Base-by-base conservation (phyloP, 495 filamentous ascomycete genomes). In the Delitschia confertaspora region DNA sequence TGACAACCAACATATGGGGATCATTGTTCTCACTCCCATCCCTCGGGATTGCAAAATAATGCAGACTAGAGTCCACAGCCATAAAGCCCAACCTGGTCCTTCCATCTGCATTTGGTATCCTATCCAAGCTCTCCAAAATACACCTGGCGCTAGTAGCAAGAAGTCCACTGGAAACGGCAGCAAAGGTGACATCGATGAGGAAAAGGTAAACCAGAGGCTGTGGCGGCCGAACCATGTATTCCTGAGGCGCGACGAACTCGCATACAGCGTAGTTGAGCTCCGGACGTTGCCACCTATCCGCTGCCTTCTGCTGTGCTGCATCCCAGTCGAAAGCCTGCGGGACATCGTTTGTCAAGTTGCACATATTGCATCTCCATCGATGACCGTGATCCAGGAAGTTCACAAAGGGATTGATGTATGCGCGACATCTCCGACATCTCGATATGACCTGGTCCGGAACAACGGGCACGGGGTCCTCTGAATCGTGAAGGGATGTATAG, bases 261-360 rank as follows among this genome's bases (percentile, higher is more conserved):
- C 93, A 87, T 19, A 96, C 88, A 34, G 85, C 73, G 57, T 95
- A 79, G 65, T 96, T 98, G 38, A 98, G 73, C 59, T 98, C 91
- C 16, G 85, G 71, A 45, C 91, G 73, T 61, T 89, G 76, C 75
- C 91, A 87, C 53, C 91, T 68, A 60, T 98, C 93, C 17, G 91
- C 76, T 19, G 77, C 80, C 71, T 89, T 88, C 62, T 95, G 88
- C 36, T 84, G 67, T 10, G 85, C 79, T 26, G 83, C 78, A 65
- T 98, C 93, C 91, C 91, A 98, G 63, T 98, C 91, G 50, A 96
- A 98, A 4, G 88, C 88, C 66, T 96, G 93, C 6, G 91, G 91
- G 11, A 98, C 93, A 57, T 98, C 91, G 60, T 96, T 98, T 41
- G 88, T 95, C 43, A 98, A 70, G 63, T 95, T 95, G 60, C 91